Conservation (phyloP, 192 early-diverging fungal genomes). For the Backusella morwellensis region DNA sequence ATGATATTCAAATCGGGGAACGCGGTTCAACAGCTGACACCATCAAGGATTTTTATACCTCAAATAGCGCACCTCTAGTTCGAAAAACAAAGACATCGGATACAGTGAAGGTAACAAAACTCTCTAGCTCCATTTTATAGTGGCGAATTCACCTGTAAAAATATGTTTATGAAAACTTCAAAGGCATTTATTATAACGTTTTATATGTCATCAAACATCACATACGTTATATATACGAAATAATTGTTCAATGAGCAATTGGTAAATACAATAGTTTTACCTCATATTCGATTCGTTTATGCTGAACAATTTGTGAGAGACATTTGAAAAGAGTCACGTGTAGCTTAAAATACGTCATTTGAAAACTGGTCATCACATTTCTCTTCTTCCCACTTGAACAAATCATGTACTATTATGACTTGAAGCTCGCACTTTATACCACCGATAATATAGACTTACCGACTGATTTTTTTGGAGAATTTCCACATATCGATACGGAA, state of each 20-base stretch:
- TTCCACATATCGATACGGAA: neutral
- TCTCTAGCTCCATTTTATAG: too few relatives aligned
- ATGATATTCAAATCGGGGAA: slow-evolving; percentile 30
- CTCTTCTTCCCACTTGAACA: neutral
- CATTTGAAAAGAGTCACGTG: neutral
- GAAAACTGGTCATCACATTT: neutral
- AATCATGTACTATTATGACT: slow-evolving; percentile 16
- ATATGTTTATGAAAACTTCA: too few relatives aligned
- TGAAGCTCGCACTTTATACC: slow-evolving; percentile 5
- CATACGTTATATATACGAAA: too few relatives aligned
- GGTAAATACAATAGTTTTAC: too few relatives aligned
- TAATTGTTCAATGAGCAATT: too few relatives aligned
- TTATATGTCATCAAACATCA: too few relatives aligned
- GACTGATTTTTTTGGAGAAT: neutral
- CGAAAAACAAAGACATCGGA: neutral
- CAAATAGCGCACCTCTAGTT: neutral
- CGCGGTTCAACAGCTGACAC: neutral
- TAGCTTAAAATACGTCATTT: neutral
- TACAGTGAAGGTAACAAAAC: too few relatives aligned
- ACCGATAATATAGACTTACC: neutral
- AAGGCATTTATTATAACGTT: too few relatives aligned
- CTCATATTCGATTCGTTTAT: too few relatives aligned
- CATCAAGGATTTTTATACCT: neutral
- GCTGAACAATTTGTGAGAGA: too few relatives aligned
- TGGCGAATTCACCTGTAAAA: too few relatives aligned